Conservation (phyloP, 2,329 filamentous ascomycete species). For the Claviceps spartinae region DNA sequence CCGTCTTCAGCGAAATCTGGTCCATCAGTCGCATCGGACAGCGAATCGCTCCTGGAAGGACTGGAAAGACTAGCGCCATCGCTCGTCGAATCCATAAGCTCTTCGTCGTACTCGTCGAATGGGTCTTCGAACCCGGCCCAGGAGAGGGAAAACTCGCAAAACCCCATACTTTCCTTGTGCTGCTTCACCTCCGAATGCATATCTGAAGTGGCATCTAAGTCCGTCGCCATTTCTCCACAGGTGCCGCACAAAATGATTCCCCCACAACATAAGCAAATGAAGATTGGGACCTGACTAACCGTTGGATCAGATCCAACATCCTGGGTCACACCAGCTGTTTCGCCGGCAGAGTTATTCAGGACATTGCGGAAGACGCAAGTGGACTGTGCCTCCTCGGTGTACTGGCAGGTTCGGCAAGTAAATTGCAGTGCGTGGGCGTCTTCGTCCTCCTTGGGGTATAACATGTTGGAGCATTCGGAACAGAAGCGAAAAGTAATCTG, state of each 20-base stretch:
- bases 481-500: conserved; percentile 97
- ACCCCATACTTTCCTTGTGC: conserved; percentile 13
- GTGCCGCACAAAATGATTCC: conserved; percentile 27
- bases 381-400: conserved; percentile 72
- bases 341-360: conserved; percentile 79
- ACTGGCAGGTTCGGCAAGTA: conserved; percentile 90
- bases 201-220: conserved; percentile 9
- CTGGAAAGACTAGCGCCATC: background rate
- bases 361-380: conserved; percentile 94
- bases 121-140: conserved; percentile 17
- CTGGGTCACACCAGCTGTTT: conserved; percentile 93
- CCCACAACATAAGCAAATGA: conserved; percentile 35
- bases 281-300: conserved; percentile 55
- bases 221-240: conserved; percentile 20
- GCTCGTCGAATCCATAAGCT: conserved; percentile 14
- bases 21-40: conserved; percentile 10
- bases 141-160: conserved; percentile 15
- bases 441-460: conserved; percentile 93
- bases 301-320: conserved; percentile 97
- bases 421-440: conserved; percentile 77
- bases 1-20: conserved; percentile 12
- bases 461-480: conserved; percentile 96
- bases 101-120: conserved; percentile 26
- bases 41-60: conserved; percentile 3
- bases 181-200: conserved; percentile 1